Evolutionary conservation across 352 stramenopile species (phyloP).

Genomic region (Pythium folliculosum): DNA sequence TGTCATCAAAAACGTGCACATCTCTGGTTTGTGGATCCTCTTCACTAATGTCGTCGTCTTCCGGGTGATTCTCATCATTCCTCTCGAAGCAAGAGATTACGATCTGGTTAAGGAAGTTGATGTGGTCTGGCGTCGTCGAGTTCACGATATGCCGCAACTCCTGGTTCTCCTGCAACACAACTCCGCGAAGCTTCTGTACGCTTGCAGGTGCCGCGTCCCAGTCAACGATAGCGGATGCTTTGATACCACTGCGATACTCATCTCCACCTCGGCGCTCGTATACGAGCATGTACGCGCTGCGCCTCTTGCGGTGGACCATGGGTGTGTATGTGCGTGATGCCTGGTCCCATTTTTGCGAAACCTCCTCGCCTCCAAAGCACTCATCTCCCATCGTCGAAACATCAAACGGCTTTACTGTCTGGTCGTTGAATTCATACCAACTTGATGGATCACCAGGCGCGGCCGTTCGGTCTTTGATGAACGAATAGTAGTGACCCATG

Average conservation of each 20-base stretch:
- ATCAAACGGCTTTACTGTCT: conserved; percentile 84
- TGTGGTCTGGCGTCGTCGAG: conserved; percentile 1
- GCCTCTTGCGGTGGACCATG: conserved; percentile 58
- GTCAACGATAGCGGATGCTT: not conserved
- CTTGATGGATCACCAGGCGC: not conserved
- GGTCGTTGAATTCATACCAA: conserved; percentile 95
- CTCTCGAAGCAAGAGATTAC: not conserved
- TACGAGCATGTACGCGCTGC: conserved; percentile 80
- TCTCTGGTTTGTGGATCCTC: too few relatives aligned
- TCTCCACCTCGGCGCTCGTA: conserved; percentile 50
- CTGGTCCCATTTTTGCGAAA: conserved; percentile 55
- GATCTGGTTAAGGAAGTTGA: conserved; percentile 6
- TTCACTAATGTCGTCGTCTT: conserved; percentile 8
- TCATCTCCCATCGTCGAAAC: conserved; percentile 69
- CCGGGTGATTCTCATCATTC: not conserved
- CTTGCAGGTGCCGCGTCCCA: not conserved
- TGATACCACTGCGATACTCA: not conserved
- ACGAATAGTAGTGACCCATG: conserved; percentile 95
- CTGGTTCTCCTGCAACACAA: conserved; percentile 14
- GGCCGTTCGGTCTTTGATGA: conserved; percentile 78
- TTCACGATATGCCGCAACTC: conserved; percentile 26
- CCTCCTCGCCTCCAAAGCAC: conserved; percentile 91
- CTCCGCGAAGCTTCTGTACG: conserved; percentile 9
- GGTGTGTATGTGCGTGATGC: conserved; percentile 30
- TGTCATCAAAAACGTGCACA: not conserved